Evolutionary conservation across 2,329 filamentous ascomycete genomes (phyloP), one percentile per base, ranked within the genome.

Genomic region (Alternaria dauci): DNA sequence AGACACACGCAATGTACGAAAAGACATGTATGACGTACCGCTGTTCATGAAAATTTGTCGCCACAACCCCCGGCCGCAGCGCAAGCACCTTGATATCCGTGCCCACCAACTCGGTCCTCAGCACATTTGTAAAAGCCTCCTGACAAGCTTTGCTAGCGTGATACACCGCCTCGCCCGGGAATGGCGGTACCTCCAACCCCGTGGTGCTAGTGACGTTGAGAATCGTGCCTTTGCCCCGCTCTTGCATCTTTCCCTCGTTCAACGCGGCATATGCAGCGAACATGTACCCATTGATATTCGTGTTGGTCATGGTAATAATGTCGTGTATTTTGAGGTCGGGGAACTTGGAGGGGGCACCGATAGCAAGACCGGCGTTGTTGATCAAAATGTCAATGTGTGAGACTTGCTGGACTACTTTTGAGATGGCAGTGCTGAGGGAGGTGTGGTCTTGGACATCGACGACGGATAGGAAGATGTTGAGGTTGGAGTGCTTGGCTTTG

Each of bases 261-360:
- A 84, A 75, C 0, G 81, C 81, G 0, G 80, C 76, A 59, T 84
- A 78, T 0, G 82, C 79, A 0, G 77, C 77, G 47, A 78, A 82
- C 79, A 85, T 83, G 65, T 78, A 75, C 3, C 83, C 83, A 57
- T 80, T 80, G 58, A 85, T 78, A 59, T 85, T 85, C 0, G 82
- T 85, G 42, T 72, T 71, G 43, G 79, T 80, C 82, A 84, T 85
- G 4, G 78, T 80, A 4, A 76, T 69, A 38, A 84, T 80, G 9
- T 81, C 75, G 8, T 71, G 56, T 34, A 83, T 77, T 12, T 76
- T 73, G 20, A 83, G 75, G 8, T 82, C 76, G 0, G 76, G 76
- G 60, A 84, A 85, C 0, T 67, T 54, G 1, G 73, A 69, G 0
- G 82, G 82, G 0, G 83, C 82, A 4, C 82, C 82, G 1, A 84